A percentile compares a stretch with the other conserved stretches of the same genome.
Conservation (phyloP, 441 rosid species). For the Adansonia grandidieri region DNA sequence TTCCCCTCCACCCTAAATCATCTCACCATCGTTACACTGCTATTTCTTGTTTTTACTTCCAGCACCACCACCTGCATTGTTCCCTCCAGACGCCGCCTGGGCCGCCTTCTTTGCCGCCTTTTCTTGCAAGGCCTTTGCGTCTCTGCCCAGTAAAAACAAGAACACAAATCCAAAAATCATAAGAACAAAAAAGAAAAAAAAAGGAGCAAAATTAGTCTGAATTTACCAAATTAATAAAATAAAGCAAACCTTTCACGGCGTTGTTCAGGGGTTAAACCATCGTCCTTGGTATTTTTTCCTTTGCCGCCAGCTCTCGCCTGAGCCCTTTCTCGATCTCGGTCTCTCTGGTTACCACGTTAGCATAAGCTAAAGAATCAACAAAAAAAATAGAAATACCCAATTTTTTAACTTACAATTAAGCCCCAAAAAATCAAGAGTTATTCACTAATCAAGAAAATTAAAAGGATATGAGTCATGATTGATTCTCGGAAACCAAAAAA, state of each 20-base stretch:
- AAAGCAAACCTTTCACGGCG: constrained; percentile 60
- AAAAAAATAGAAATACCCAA: constrained; percentile 21
- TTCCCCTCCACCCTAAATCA: not conserved
- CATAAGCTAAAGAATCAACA: constrained; percentile 47
- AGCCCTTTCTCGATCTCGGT: constrained; percentile 74
- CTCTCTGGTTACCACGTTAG: constrained; percentile 74
- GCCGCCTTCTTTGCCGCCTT: constrained; percentile 68
- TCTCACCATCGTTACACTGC: constrained; percentile 16
- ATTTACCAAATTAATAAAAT: not conserved
- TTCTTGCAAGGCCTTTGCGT: constrained; percentile 73
- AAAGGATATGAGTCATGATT: constrained; percentile 70
- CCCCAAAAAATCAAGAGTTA: not conserved
- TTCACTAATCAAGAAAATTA: not conserved
- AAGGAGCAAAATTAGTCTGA: too few species aligned
- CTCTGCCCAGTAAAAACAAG: constrained; percentile 39
- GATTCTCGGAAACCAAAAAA: constrained; percentile 12
- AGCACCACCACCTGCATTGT: constrained; percentile 41
- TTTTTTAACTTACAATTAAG: not conserved
- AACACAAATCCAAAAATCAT: not conserved
- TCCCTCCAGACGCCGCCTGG: constrained; percentile 45
- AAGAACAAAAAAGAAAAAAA: not conserved
- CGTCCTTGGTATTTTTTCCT: constrained; percentile 40
- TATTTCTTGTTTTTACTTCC: constrained; percentile 42
- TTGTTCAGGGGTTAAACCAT: constrained; percentile 73
- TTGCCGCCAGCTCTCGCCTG: constrained; percentile 54